Conservation (phyloP, 768 basidiomycete species). For the Paxillus involutus region DNA sequence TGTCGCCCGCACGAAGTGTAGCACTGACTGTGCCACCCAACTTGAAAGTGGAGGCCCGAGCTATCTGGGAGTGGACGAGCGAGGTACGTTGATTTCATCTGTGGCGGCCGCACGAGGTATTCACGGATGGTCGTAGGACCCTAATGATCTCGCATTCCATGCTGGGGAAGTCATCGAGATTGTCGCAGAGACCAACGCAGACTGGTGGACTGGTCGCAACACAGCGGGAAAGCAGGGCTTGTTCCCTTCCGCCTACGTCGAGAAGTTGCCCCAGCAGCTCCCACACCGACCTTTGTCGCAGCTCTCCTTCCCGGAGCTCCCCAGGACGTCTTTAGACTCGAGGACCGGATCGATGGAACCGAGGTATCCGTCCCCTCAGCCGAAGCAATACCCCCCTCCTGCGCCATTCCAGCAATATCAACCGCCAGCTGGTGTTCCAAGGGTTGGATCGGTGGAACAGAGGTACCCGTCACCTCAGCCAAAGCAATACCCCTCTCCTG, state of each 20-base stretch:
- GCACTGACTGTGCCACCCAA: constrained; percentile 1
- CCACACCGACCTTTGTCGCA: constrained; percentile 17
- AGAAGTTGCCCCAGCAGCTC: constrained; percentile 42
- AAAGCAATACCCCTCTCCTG: constrained; percentile 12
- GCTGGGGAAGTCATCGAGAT: constrained; percentile 80
- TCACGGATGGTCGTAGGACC: constrained; percentile 48
- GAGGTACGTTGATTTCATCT: constrained; percentile 19
- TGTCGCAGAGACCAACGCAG: constrained; percentile 77
- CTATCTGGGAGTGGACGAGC: constrained; percentile 30
- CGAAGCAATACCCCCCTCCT: constrained; percentile 12
- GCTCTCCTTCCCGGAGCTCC: constrained; percentile 21
- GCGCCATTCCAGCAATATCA: constrained; percentile 15
- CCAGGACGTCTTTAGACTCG: constrained; percentile 5
- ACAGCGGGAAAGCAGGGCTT: constrained; percentile 62
- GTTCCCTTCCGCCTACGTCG: constrained; percentile 78
- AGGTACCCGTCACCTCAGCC: constrained; percentile 17
- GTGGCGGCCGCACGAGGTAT: not conserved
- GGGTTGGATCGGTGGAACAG: constrained; percentile 4
- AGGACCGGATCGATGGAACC: constrained; percentile 10
- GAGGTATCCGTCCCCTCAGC: constrained; percentile 16
- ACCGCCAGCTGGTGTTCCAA: constrained; percentile 6
- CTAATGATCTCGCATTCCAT: constrained; percentile 73
- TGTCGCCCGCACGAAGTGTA: constrained; percentile 20
- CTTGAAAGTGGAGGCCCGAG: constrained; percentile 29
- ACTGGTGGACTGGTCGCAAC: constrained; percentile 86